phyloP scores from a whole-genome alignment of 441 rosid species.

The Brassica balearica region DNA sequence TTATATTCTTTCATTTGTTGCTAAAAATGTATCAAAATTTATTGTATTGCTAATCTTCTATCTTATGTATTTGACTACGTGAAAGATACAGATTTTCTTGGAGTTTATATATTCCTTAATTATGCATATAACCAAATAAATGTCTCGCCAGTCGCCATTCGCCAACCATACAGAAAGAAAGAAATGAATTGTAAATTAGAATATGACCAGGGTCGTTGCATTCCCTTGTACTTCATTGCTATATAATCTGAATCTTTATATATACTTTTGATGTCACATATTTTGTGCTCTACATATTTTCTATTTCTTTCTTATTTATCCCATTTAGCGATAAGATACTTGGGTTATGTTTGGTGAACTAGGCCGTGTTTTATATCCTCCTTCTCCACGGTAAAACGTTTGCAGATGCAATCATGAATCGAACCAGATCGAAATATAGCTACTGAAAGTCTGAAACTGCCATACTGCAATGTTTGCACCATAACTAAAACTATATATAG shows the following conservation, averaged over 20 bases:
- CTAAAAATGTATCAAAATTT: slow-evolving; percentile 10
- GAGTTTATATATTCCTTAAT: slow-evolving; percentile 3
- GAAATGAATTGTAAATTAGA: not conserved
- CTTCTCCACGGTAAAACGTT: too few species aligned
- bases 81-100: not conserved
- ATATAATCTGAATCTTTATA: slow-evolving; percentile 13
- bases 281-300: not conserved
- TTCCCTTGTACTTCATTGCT: slow-evolving; percentile 10
- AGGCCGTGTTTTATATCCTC: too few species aligned
- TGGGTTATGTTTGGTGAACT: too few species aligned
- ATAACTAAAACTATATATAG: not conserved
- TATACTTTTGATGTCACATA: not conserved
- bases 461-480: not conserved
- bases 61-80: not conserved
- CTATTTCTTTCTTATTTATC: too few species aligned
- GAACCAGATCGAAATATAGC: not conserved
- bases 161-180: slow-evolving; percentile 26
- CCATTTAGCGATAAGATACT: too few species aligned
- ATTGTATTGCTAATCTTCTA: not conserved
- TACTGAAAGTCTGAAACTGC: slow-evolving; percentile 1
- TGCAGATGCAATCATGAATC: too few species aligned
- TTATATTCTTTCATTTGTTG: not conserved
- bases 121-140: slow-evolving; percentile 1
- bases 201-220: slow-evolving; percentile 11
- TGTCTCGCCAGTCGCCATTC: not conserved